Evolutionary conservation across 352 stramenopile genomes (phyloP).

Genomic region (Detonula confervacea): DNA sequence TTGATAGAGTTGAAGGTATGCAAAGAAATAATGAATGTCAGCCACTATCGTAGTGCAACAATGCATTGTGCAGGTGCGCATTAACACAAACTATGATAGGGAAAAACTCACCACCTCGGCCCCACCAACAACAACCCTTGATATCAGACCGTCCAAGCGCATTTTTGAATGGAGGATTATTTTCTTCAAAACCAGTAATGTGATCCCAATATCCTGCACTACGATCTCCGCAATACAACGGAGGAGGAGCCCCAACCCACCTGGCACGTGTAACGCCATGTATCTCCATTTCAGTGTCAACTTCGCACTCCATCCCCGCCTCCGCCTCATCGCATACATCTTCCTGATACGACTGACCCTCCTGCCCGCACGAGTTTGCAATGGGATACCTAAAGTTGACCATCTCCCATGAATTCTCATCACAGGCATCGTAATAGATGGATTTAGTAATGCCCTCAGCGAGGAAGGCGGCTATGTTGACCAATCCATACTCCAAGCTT

Average conservation of each 20-base stretch:
- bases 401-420: slow-evolving; percentile 65
- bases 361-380: slow-evolving; percentile 52
- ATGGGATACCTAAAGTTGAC: slow-evolving; percentile 63
- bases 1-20: background rate
- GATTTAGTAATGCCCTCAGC: slow-evolving; percentile 47
- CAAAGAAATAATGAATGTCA: background rate
- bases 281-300: slow-evolving; percentile 67
- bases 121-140: slow-evolving; percentile 53
- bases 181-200: slow-evolving; percentile 42
- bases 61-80: background rate
- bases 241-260: slow-evolving; percentile 61
- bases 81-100: background rate
- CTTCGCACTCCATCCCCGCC: slow-evolving; percentile 51
- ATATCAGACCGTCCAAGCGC: slow-evolving; percentile 33
- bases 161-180: slow-evolving; percentile 53
- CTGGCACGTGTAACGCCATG: slow-evolving; percentile 54
- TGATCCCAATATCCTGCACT: slow-evolving; percentile 59
- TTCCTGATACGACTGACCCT: slow-evolving; percentile 55
- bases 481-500: slow-evolving; percentile 46
- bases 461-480: slow-evolving; percentile 58
- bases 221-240: slow-evolving; percentile 50
- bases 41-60: background rate
- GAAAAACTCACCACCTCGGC: slow-evolving; percentile 39
- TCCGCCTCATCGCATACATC: slow-evolving; percentile 49
- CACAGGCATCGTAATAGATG: slow-evolving; percentile 63